Evolutionary conservation across 306 rosid species (phyloP).

Genomic region (Ormosia emarginata): DNA sequence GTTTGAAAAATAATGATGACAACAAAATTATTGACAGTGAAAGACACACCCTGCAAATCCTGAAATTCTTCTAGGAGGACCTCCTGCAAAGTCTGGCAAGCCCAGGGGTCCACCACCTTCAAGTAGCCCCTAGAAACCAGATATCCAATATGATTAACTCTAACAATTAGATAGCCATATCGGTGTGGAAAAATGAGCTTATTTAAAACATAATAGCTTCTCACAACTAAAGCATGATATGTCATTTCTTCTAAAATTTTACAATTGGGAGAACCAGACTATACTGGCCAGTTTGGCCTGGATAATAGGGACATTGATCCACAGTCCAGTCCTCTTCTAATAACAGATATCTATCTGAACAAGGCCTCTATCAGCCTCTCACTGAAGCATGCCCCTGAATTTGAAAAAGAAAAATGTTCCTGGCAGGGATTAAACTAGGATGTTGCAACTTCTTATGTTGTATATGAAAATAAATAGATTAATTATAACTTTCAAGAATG

Average conservation of each 20-base stretch:
- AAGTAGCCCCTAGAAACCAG: constrained; percentile 56
- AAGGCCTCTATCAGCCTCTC: background rate
- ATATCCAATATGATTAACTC: constrained; percentile 13
- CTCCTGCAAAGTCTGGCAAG: constrained; percentile 68
- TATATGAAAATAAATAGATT: constrained; percentile 11
- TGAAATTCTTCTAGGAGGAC: constrained; percentile 62
- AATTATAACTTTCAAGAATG: background rate
- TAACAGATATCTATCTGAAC: background rate
- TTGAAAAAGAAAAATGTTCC: background rate
- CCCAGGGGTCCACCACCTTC: constrained; percentile 75
- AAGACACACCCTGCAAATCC: constrained; percentile 60
- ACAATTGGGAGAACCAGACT: background rate
- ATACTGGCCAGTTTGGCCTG: background rate
- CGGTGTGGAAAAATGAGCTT: background rate
- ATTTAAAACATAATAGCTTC: background rate
- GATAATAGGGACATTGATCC: background rate
- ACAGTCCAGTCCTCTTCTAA: background rate
- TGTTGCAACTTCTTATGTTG: background rate
- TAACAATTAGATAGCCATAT: background rate
- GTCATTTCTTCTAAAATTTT: background rate
- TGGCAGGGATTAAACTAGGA: background rate
- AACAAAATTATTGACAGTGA: constrained; percentile 1
- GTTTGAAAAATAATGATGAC: background rate
- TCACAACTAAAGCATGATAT: constrained; percentile 7
- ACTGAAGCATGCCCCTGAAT: background rate